Evolutionary conservation across 148 eudicot species (phyloP).

Genomic region (Rhododendron williamsianum): DNA sequence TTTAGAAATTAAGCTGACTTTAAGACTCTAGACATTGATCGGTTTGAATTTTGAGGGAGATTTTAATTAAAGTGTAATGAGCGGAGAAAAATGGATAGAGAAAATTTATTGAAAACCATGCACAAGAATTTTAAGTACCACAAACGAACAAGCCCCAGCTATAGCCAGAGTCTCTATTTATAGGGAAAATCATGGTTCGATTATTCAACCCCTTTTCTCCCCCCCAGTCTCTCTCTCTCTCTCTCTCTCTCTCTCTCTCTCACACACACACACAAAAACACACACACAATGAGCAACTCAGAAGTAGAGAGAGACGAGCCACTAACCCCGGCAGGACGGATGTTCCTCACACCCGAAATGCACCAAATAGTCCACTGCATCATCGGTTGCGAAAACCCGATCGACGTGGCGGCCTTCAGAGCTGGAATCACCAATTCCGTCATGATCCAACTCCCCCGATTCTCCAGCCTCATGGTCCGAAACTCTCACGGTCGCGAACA

Average conservation of each 20-base stretch:
- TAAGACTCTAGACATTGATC: no score
- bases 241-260: not conserved
- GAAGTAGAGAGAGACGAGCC: conserved; percentile 30
- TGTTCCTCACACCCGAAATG: conserved; percentile 39
- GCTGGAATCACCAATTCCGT: conserved; percentile 32
- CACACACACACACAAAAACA: no score
- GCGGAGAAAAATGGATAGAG: no score
- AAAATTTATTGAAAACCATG: no score
- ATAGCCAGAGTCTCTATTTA: no score
- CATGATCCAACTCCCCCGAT: conserved; percentile 58
- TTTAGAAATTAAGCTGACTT: no score
- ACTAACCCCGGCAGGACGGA: conserved; percentile 39
- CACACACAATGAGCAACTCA: not conserved
- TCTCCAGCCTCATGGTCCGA: conserved; percentile 52
- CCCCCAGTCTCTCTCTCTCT: not conserved
- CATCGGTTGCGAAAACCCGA: conserved; percentile 29
- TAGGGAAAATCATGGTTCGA: no score
- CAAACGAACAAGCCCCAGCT: no score
- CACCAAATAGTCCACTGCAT: conserved; percentile 50
- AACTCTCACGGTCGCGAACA: conserved; percentile 29
- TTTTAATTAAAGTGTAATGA: no score
- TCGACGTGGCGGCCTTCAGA: conserved; percentile 34
- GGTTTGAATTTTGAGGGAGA: no score
- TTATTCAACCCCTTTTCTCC: not conserved
- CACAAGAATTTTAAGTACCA: no score